Conservation (phyloP, 768 basidiomycete genomes). For the Bullera alba region DNA sequence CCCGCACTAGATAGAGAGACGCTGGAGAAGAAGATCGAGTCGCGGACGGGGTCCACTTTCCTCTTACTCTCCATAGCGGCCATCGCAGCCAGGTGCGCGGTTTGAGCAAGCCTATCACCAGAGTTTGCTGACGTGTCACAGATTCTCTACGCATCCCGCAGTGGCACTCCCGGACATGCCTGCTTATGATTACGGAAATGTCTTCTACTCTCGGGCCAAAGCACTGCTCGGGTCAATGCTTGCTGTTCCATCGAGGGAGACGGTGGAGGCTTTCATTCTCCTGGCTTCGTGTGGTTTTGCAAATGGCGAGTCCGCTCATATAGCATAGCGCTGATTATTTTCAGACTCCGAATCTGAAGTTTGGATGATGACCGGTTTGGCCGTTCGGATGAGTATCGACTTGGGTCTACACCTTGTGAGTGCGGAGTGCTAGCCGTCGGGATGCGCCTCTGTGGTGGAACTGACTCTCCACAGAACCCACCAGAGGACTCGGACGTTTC, state of each 20-base stretch:
- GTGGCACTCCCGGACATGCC: conserved; percentile 12
- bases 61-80: conserved; percentile 24
- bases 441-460: background rate
- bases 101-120: background rate
- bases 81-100: conserved; percentile 24
- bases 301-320: conserved; percentile 16
- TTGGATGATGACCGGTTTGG: conserved; percentile 28
- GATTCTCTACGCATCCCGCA: conserved; percentile 26
- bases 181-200: conserved; percentile 20
- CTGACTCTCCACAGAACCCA: conserved; percentile 11
- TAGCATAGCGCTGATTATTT: background rate
- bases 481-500: conserved; percentile 10
- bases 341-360: conserved; percentile 26
- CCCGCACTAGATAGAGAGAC: conserved; percentile 17
- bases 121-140: background rate
- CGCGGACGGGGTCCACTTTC: conserved; percentile 16
- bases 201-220: conserved; percentile 26
- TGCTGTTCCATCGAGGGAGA: conserved; percentile 21
- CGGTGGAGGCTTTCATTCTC: conserved; percentile 17
- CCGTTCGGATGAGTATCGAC: conserved; percentile 29
- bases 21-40: conserved; percentile 11
- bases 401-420: conserved; percentile 29
- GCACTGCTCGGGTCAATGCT: conserved; percentile 26
- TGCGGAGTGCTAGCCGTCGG: background rate
- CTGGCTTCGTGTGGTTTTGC: conserved; percentile 19